Conservation (phyloP, 2,329 filamentous ascomycete species). For the Trematosphaeria pertusa region DNA sequence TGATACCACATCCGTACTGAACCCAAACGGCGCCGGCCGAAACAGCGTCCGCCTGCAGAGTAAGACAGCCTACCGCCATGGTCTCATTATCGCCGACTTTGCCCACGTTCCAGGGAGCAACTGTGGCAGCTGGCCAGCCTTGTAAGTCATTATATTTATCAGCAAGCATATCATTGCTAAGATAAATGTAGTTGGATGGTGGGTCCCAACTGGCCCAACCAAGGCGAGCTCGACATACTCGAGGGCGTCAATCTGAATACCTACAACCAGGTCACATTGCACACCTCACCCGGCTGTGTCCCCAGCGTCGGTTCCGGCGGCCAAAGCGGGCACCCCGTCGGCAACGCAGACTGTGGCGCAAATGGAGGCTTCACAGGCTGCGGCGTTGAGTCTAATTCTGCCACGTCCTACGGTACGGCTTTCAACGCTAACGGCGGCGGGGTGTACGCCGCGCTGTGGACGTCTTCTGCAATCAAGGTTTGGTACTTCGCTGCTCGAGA, state of each 20-base stretch:
- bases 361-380: constrained; percentile 44
- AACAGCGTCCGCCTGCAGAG: constrained; percentile 47
- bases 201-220: constrained; percentile 49
- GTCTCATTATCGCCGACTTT: constrained; percentile 49
- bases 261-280: constrained; percentile 47
- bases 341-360: constrained; percentile 45
- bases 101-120: constrained; percentile 47
- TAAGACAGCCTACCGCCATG: constrained; percentile 46
- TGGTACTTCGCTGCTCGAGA: constrained; percentile 53
- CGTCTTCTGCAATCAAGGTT: constrained; percentile 51
- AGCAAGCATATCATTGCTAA: constrained; percentile 10
- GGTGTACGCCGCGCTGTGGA: constrained; percentile 53
- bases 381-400: constrained; percentile 32
- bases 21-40: constrained; percentile 43
- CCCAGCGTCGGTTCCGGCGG: constrained; percentile 42
- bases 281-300: constrained; percentile 44
- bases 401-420: constrained; percentile 44
- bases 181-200: constrained; percentile 42
- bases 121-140: constrained; percentile 51
- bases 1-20: constrained; percentile 36
- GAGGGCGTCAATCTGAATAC: constrained; percentile 49
- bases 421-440: constrained; percentile 53
- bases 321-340: constrained; percentile 36
- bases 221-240: constrained; percentile 46
- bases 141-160: constrained; percentile 26